phyloP scores from a whole-genome alignment of 108 stramenopile genomes.

The Cylindrotheca fusiformis region DNA sequence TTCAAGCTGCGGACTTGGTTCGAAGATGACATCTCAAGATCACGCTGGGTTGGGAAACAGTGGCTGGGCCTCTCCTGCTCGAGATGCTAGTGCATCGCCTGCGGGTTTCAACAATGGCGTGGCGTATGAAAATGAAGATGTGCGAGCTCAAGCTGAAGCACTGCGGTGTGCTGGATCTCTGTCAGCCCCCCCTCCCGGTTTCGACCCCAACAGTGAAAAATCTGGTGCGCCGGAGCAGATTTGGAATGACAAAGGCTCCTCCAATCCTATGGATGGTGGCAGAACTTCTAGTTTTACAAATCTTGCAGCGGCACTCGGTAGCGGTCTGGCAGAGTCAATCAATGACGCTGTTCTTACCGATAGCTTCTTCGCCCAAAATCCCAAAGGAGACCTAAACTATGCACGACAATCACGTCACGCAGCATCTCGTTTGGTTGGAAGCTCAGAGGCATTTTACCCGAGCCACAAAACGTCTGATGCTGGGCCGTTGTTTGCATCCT shows the following conservation, averaged over 20 bases:
- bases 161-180: conserved; percentile 4
- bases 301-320: conserved; percentile 67
- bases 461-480: conserved; percentile 22
- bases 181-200: conserved; percentile 24
- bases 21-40: too few relatives aligned
- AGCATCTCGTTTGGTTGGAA: conserved; percentile 44
- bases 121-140: too few relatives aligned
- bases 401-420: conserved; percentile 72
- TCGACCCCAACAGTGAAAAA: background rate
- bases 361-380: conserved; percentile 18
- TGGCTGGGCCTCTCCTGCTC: background rate
- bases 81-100: background rate
- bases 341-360: conserved; percentile 43
- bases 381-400: conserved; percentile 53
- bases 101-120: too few relatives aligned
- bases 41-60: too few relatives aligned
- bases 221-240: background rate
- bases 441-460: conserved; percentile 7
- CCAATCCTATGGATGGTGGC: background rate
- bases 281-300: conserved; percentile 67
- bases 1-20: too few relatives aligned
- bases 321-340: conserved; percentile 81
- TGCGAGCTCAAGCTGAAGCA: conserved; percentile 3
- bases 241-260: conserved; percentile 1
- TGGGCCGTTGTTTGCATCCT: conserved; percentile 29